phyloP scores from a whole-genome alignment of 495 filamentous ascomycete species.

The Penicillium paxilli region DNA sequence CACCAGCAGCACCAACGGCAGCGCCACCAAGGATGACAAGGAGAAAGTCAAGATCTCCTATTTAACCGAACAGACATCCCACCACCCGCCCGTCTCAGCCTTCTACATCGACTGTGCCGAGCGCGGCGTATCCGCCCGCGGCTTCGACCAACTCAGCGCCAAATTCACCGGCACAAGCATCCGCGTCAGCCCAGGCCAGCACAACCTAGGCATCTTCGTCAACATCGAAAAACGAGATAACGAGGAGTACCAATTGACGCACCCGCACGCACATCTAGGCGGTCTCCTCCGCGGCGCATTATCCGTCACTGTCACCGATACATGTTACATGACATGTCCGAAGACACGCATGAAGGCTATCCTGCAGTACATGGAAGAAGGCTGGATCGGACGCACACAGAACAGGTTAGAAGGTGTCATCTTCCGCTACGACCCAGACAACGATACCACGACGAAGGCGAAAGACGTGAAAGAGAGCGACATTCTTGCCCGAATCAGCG shows the following conservation, averaged over 20 bases:
- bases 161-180: slow-evolving; percentile 97
- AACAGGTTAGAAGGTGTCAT: slow-evolving; percentile 90
- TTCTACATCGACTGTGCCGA: slow-evolving; percentile 93
- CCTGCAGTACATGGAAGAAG: slow-evolving; percentile 88
- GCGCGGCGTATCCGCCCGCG: slow-evolving; percentile 82
- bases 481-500: slow-evolving; percentile 78
- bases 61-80: slow-evolving; percentile 96
- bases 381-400: slow-evolving; percentile 88
- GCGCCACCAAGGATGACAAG: slow-evolving; percentile 32
- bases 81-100: slow-evolving; percentile 95
- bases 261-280: slow-evolving; percentile 89
- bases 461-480: slow-evolving; percentile 84
- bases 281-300: slow-evolving; percentile 82
- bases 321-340: slow-evolving; percentile 80
- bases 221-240: slow-evolving; percentile 75
- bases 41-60: slow-evolving; percentile 79
- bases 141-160: slow-evolving; percentile 93
- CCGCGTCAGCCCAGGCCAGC: slow-evolving; percentile 83
- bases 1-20: slow-evolving; percentile 39
- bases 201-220: slow-evolving; percentile 95
- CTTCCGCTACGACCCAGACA: slow-evolving; percentile 80
- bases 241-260: slow-evolving; percentile 92
- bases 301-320: slow-evolving; percentile 83
- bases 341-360: slow-evolving; percentile 89
- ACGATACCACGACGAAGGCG: slow-evolving; percentile 73